These are phyloP conservation scores for Atkinsonella hypoxylon DNA, from an alignment of 2,329 filamentous ascomycete species.

Conservation along the genomic window DNA sequence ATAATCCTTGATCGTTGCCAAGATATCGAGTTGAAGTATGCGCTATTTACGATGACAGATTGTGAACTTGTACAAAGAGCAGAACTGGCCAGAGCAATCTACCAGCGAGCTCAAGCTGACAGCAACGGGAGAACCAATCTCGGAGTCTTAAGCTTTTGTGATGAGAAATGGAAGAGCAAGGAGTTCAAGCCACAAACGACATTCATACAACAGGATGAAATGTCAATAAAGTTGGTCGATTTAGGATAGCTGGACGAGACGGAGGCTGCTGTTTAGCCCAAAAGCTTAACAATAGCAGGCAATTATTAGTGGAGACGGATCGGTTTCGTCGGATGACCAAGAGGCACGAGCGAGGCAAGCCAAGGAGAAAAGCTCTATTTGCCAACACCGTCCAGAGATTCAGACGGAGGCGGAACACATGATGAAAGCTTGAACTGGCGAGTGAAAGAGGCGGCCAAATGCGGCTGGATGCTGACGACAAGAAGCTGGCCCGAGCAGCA, in stretches of 20 bases:
- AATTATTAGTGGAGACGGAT: constrained; percentile 4
- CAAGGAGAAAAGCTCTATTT: neutral
- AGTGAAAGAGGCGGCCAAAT: neutral
- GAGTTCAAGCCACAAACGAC: neutral
- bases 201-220: neutral
- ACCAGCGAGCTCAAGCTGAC: neutral
- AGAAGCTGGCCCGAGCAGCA: neutral
- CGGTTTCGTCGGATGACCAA: constrained; percentile 6
- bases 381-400: neutral
- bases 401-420: neutral
- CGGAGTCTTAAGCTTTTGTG: neutral
- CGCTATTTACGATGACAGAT: neutral
- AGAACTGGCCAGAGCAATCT: neutral
- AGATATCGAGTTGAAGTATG: neutral
- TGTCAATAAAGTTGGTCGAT: neutral
- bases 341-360: constrained; percentile 2
- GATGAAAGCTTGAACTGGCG: neutral
- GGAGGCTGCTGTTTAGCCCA: neutral
- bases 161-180: neutral
- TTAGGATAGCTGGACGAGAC: neutral
- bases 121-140: neutral
- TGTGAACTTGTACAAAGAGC: neutral
- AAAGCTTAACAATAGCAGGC: constrained; percentile 3
- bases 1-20: neutral
- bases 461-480: neutral